These are phyloP conservation scores for Aotearoamyces nothofagi DNA, from an alignment of 2,329 filamentous ascomycete species.

Conservation along the genomic window DNA sequence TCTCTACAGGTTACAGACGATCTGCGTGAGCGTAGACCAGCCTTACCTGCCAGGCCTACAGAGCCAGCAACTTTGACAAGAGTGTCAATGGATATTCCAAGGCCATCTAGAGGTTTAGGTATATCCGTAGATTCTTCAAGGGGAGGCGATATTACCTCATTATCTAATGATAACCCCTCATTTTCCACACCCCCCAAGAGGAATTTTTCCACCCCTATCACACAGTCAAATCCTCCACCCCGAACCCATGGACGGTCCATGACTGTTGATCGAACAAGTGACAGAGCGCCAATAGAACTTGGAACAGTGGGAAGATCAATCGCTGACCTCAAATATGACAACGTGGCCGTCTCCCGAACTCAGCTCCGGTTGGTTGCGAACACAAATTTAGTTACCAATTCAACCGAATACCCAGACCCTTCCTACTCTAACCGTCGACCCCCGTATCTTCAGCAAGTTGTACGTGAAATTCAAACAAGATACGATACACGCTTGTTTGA, in stretches of 20 bases:
- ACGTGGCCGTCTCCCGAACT: no score
- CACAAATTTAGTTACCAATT: background rate
- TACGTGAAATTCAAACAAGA: slow-evolving; percentile 65
- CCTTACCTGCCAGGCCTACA: slow-evolving; percentile 32
- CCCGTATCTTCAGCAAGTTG: slow-evolving; percentile 56
- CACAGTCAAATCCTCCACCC: slow-evolving; percentile 26
- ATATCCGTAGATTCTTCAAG: no score
- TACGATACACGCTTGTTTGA: slow-evolving; percentile 81
- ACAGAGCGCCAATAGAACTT: slow-evolving; percentile 23
- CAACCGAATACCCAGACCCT: slow-evolving; percentile 64
- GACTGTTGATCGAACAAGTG: slow-evolving; percentile 31
- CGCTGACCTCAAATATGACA: no score
- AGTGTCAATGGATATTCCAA: slow-evolving; percentile 4
- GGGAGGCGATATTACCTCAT: slow-evolving; percentile 6
- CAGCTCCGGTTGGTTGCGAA: no score
- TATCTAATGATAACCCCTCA: slow-evolving; percentile 3
- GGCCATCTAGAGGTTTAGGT: no score
- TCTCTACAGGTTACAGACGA: slow-evolving; percentile 28
- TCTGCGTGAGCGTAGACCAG: slow-evolving; percentile 21
- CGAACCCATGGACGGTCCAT: slow-evolving; percentile 31
- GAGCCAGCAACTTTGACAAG: background rate
- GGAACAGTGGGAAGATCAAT: slow-evolving; percentile 15
- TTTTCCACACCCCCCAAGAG: slow-evolving; percentile 24
- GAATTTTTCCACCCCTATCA: slow-evolving; percentile 29
- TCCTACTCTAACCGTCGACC: slow-evolving; percentile 74